Base-by-base conservation (phyloP, 208 protist genomes). In the Trypanosoma conorhini region DNA sequence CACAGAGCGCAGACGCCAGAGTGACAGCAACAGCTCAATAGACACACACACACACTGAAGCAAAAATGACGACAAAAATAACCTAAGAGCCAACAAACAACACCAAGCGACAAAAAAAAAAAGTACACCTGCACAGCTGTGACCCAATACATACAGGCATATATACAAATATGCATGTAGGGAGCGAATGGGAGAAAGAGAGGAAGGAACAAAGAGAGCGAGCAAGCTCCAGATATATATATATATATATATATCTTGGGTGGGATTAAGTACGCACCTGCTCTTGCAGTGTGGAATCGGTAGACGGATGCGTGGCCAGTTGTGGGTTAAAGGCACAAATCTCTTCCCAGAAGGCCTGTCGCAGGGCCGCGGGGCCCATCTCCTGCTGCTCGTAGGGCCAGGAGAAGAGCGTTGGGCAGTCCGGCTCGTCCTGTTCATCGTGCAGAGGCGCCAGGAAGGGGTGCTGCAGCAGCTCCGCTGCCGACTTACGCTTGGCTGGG, bases 291-390 rank as follows among this genome's bases (percentile, higher is more conserved):
- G n/a, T n/a, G n/a, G n/a, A n/a, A n/a, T n/a, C n/a, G n/a, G n/a
- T n/a, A n/a, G n/a, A n/a, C n/a, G n/a, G n/a, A n/a, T n/a, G n/a
- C n/a, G n/a, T n/a, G n/a, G n/a, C n/a, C 44, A 96, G 69, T 15
- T 86, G 64, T 3, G 88, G 87, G 68, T 95, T 93, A 82, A 85
- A 96, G 48, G 82, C 77, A 15, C 77, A 78, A 57, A 96, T 94
- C n/a, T 95, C 88, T 60, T 87, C 83, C 91, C 91, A 96, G 73
- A 96, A 96, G 13, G 89, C 91, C 1, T 74, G 73, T 30, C 91
- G 82, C 55, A 96, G 84, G 50, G 86, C 79, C 17, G 70, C n/a
- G 28, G 79, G 82, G 51, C 72, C 77, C 89, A 96, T 93, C 56
- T 77, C 72, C 30, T 76, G 63, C 26, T 76, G 71, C 76, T 96